These are phyloP conservation scores for Sanghuangporus baumii DNA, from an alignment of 1,284 basidiomycete species.

Conservation along the genomic window DNA sequence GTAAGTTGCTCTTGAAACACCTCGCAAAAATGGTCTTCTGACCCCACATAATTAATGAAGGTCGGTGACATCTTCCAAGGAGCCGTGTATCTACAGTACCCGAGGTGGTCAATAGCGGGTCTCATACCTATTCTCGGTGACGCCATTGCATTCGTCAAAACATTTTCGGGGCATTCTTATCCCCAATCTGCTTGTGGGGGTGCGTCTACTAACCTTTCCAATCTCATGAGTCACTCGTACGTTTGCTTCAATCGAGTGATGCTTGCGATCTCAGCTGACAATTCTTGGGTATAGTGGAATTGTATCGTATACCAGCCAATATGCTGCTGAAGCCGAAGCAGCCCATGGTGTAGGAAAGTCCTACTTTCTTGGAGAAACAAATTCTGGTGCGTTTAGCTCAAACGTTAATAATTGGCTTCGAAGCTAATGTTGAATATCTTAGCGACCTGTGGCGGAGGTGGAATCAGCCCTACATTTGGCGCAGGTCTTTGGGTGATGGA, in stretches of 20 bases:
- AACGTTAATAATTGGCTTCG: not conserved
- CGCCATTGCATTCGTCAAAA: constrained; percentile 31
- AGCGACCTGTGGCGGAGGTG: constrained; percentile 41
- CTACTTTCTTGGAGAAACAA: constrained; percentile 41
- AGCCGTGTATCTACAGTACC: constrained; percentile 35
- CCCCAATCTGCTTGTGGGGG: constrained; percentile 41
- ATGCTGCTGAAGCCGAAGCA: constrained; percentile 32
- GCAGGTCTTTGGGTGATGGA: constrained; percentile 42
- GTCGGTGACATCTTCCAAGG: constrained; percentile 37
- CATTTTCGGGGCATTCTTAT: constrained; percentile 38
- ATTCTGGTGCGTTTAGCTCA: constrained; percentile 30
- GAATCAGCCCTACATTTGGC: constrained; percentile 39
- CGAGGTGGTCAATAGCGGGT: constrained; percentile 32
- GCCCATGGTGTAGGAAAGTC: constrained; percentile 32
- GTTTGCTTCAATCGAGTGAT: constrained; percentile 13
- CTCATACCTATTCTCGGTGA: constrained; percentile 32
- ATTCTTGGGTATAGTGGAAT: constrained; percentile 27
- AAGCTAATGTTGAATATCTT: not conserved
- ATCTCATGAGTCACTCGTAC: constrained; percentile 38
- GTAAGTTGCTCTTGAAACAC: constrained; percentile 23
- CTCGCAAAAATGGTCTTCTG: not conserved
- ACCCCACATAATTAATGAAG: constrained; percentile 17
- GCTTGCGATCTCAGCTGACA: not conserved
- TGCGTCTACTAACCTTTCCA: constrained; percentile 34
- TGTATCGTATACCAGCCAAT: constrained; percentile 33